These are phyloP conservation scores for Coemansia sp. DNA, from an alignment of 192 early-diverging fungal genomes.

Conservation along the genomic window DNA sequence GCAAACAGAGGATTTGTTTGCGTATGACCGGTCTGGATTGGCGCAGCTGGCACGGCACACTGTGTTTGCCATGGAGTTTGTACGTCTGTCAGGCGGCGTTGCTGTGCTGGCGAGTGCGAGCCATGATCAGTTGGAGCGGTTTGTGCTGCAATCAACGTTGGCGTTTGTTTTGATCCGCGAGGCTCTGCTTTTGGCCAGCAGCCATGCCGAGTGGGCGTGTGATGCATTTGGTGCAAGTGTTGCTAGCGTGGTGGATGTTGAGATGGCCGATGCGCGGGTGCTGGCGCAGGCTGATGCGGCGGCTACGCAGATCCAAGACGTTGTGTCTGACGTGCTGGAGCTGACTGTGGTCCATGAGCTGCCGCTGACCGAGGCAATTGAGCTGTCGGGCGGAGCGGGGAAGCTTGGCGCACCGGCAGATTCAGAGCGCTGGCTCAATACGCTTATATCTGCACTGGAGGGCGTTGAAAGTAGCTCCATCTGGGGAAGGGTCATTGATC, in stretches of 20 bases:
- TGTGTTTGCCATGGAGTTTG: constrained; percentile 32
- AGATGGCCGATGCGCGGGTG: constrained; percentile 6
- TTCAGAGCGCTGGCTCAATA: constrained; percentile 27
- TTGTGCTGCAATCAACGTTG: constrained; percentile 29
- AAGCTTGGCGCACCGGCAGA: constrained; percentile 9
- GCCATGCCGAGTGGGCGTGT: neutral
- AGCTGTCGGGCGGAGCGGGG: too few relatives aligned
- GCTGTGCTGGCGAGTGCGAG: neutral
- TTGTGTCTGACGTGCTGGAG: constrained; percentile 24
- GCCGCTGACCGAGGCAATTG: constrained; percentile 1
- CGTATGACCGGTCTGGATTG: constrained; percentile 24
- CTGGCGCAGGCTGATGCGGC: constrained; percentile 17
- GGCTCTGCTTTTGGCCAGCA: constrained; percentile 16
- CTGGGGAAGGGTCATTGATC: constrained; percentile 16
- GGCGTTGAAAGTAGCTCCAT: neutral
- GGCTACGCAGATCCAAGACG: constrained; percentile 22
- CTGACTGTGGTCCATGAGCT: constrained; percentile 13
- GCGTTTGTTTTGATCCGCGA: constrained; percentile 43
- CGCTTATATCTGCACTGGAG: constrained; percentile 1
- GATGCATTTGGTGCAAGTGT: neutral
- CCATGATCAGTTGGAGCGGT: neutral
- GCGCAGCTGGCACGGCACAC: constrained; percentile 42
- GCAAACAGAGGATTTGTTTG: neutral
- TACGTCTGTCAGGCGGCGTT: constrained; percentile 10
- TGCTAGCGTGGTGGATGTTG: constrained; percentile 11